phyloP scores from a whole-genome alignment of 352 stramenopile species.

The Phytophthora foliorum region DNA sequence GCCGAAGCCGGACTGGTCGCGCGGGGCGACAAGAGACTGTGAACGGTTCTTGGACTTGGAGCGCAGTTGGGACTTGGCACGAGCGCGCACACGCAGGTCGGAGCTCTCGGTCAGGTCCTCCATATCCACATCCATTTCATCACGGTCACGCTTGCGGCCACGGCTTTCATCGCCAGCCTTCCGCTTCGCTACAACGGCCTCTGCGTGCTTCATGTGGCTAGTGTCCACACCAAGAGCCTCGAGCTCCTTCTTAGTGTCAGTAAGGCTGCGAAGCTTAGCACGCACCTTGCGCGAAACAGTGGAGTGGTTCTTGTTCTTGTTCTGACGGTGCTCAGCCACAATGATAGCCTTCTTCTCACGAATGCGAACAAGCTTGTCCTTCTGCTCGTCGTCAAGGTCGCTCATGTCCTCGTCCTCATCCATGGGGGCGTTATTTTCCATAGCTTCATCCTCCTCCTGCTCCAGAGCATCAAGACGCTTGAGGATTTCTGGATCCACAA shows the following conservation, averaged over 20 bases:
- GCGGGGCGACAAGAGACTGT: slow-evolving; percentile 78
- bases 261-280: slow-evolving; percentile 75
- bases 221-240: slow-evolving; percentile 93
- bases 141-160: slow-evolving; percentile 87
- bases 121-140: slow-evolving; percentile 89
- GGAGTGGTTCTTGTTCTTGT: slow-evolving; percentile 97
- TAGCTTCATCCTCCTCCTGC: slow-evolving; percentile 96
- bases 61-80: slow-evolving; percentile 74
- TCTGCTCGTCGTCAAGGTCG: slow-evolving; percentile 97
- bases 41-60: slow-evolving; percentile 89
- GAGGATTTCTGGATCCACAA: slow-evolving; percentile 98
- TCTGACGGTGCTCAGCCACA: slow-evolving; percentile 86
- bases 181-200: slow-evolving; percentile 74
- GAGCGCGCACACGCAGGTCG: slow-evolving; percentile 70
- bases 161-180: slow-evolving; percentile 75
- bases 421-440: slow-evolving; percentile 93
- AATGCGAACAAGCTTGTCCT: slow-evolving; percentile 89
- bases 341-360: slow-evolving; percentile 90
- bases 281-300: slow-evolving; percentile 90
- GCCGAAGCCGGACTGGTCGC: slow-evolving; percentile 77
- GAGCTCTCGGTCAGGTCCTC: slow-evolving; percentile 89
- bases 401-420: slow-evolving; percentile 89
- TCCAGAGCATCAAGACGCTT: slow-evolving; percentile 96
- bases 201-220: slow-evolving; percentile 92
- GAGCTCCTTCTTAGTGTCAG: slow-evolving; percentile 92